phyloP scores from a whole-genome alignment of 768 basidiomycete genomes.

The Boletus pseudo-olivaceus region DNA sequence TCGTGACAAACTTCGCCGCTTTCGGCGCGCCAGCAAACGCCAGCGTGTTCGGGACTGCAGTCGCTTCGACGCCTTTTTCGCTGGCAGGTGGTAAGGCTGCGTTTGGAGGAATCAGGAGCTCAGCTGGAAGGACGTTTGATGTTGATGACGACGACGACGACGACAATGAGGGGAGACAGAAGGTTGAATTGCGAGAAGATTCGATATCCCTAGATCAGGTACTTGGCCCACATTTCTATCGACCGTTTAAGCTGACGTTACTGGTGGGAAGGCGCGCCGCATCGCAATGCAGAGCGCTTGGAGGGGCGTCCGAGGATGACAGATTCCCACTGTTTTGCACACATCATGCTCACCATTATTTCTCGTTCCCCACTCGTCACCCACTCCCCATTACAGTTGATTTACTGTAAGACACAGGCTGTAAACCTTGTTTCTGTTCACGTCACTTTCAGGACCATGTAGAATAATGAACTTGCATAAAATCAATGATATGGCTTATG shows the following conservation, averaged over 20 bases:
- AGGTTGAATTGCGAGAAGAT: constrained; percentile 74
- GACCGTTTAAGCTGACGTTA: constrained; percentile 2
- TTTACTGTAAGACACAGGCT: constrained; percentile 7
- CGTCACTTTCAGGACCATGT: constrained; percentile 22
- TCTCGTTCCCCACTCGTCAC: not conserved
- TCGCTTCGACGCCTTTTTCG: constrained; percentile 76
- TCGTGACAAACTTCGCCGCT: constrained; percentile 84
- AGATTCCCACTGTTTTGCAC: constrained; percentile 9
- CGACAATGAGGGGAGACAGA: constrained; percentile 60
- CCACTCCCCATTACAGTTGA: constrained; percentile 9
- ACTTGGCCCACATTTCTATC: constrained; percentile 15
- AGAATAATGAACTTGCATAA: constrained; percentile 22
- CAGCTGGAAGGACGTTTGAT: constrained; percentile 39
- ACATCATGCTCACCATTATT: constrained; percentile 1
- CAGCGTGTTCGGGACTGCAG: constrained; percentile 83
- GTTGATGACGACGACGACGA: constrained; percentile 78
- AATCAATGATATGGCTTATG: constrained; percentile 5
- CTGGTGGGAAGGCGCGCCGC: constrained; percentile 57
- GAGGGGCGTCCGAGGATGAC: constrained; percentile 62
- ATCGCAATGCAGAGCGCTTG: constrained; percentile 91
- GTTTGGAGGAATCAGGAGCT: constrained; percentile 70
- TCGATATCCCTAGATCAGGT: constrained; percentile 94
- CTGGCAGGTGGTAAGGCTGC: constrained; percentile 78
- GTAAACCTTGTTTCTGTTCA: constrained; percentile 11
- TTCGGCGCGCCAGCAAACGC: constrained; percentile 73